Evolutionary conservation across 257 asterid species (phyloP), one percentile per base, ranked within the genome.

Genomic region (Solanum ahanhuiri): DNA sequence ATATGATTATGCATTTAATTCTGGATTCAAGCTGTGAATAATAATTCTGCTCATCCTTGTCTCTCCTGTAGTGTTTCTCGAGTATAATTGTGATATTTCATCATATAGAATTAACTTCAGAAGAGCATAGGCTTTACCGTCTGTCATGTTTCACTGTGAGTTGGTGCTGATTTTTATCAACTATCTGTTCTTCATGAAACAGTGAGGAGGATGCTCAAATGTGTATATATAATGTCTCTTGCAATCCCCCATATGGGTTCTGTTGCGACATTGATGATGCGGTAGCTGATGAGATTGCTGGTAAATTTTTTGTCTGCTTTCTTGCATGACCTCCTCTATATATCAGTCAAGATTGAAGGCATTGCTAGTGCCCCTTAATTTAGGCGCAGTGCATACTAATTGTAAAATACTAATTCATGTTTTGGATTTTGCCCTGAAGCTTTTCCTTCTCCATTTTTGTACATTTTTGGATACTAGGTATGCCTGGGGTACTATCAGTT

Each of bases 151-250:
- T 72, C 18, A 20, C 51, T 72, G 81, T 35, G 66, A 43, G 84
- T 77, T 77, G 83, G 15, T 77, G 64, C 64, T 77, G 64, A 77
- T 45, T 45, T 79, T 45, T 79, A 77, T 12, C 25, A 79, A 48
- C 84, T 45, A 28, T 79, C 66, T 43, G 37, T 79, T 79, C 28
- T 45, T 79, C 66, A 79, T 45, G 84, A 79, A 79, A 60, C 93
- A 96, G 98, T 88, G 90, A 93, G 92, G 88, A 86, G 90, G 96
- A 92, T 90, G 98, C 99, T 85, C 98, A 95, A 89, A 93, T 87
- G 94, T 90, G 98, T 86, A 93, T 95, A 63, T 95, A 95, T 90
- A 93, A 94, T 91, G 98, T 93, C 89, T 95, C 98, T 15, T 92
- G 89, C 83, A 83, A 89, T 64, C 83, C 90, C 28, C 89, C 89